Conservation (phyloP, 768 basidiomycete species). For the Amanita pallidorosea region DNA sequence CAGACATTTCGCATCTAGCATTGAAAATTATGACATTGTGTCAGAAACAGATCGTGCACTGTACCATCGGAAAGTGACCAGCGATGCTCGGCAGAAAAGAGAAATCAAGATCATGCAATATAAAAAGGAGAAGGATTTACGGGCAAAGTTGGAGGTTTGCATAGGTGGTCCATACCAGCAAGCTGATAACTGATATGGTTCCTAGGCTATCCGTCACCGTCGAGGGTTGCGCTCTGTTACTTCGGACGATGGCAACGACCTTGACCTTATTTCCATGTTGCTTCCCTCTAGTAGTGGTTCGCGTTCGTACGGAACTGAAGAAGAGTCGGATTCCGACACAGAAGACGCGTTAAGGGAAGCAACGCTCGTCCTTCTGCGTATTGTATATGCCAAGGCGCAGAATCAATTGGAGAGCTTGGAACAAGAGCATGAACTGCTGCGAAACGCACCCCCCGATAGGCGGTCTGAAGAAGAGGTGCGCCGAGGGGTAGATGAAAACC, state of each 20-base stretch:
- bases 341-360: constrained; percentile 62
- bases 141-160: constrained; percentile 56
- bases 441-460: constrained; percentile 29
- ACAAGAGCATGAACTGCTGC: constrained; percentile 66
- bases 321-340: constrained; percentile 44
- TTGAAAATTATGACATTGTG: constrained; percentile 61
- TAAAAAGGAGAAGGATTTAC: constrained; percentile 75
- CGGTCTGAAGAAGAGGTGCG: constrained; percentile 23
- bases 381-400: constrained; percentile 61
- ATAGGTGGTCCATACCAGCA: background rate
- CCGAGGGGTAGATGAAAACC: constrained; percentile 33
- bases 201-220: constrained; percentile 44
- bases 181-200: background rate
- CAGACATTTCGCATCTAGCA: constrained; percentile 30
- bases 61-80: constrained; percentile 37
- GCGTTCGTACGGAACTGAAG: constrained; percentile 19
- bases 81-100: constrained; percentile 60
- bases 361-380: constrained; percentile 58
- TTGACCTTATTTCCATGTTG: constrained; percentile 55
- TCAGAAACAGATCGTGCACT: constrained; percentile 48
- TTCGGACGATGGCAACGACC: constrained; percentile 31
- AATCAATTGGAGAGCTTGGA: constrained; percentile 55
- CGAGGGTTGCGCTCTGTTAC: constrained; percentile 27
- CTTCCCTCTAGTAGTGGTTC: constrained; percentile 27
- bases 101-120: constrained; percentile 90